Conservation (phyloP, 108 stramenopile genomes). For the Phaeodactylum tricornutum region DNA sequence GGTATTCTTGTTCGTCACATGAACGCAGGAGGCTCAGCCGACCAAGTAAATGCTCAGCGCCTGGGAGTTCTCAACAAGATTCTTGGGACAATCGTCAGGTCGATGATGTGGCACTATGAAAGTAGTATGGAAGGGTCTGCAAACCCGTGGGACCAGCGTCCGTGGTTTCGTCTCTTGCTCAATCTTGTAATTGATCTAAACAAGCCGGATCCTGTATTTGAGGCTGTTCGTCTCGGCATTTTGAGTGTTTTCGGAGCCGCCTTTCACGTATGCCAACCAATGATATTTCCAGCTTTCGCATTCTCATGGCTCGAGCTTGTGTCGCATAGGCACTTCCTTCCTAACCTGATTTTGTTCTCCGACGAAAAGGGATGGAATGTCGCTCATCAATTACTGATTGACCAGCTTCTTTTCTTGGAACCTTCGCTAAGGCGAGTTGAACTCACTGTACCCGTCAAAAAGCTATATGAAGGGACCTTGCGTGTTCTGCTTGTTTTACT, state of each 20-base stretch:
- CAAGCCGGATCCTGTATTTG: constrained; percentile 69
- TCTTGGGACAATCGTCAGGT: constrained; percentile 66
- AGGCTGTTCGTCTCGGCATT: constrained; percentile 60
- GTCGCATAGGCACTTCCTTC: constrained; percentile 93
- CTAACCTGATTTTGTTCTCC: constrained; percentile 81
- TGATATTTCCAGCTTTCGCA: constrained; percentile 90
- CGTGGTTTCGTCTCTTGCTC: constrained; percentile 94
- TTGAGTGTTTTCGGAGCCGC: constrained; percentile 86
- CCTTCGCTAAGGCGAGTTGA: constrained; percentile 78
- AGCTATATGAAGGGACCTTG: constrained; percentile 94
- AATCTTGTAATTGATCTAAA: constrained; percentile 91
- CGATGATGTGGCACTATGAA: constrained; percentile 73
- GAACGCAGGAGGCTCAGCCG: constrained; percentile 48
- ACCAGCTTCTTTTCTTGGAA: constrained; percentile 90
- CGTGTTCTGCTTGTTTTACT: constrained; percentile 94
- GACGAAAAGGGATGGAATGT: constrained; percentile 90
- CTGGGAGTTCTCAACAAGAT: constrained; percentile 87
- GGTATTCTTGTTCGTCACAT: constrained; percentile 77
- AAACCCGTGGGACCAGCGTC: constrained; percentile 85
- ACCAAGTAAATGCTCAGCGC: constrained; percentile 58
- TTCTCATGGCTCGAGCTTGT: constrained; percentile 98
- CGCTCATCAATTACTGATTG: constrained; percentile 93
- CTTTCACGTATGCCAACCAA: constrained; percentile 92
- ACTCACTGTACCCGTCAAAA: constrained; percentile 78
- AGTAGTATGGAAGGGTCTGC: constrained; percentile 17